Evolutionary conservation across 805 yeast species (phyloP).

Genomic region (Starmerella etchellsii): DNA sequence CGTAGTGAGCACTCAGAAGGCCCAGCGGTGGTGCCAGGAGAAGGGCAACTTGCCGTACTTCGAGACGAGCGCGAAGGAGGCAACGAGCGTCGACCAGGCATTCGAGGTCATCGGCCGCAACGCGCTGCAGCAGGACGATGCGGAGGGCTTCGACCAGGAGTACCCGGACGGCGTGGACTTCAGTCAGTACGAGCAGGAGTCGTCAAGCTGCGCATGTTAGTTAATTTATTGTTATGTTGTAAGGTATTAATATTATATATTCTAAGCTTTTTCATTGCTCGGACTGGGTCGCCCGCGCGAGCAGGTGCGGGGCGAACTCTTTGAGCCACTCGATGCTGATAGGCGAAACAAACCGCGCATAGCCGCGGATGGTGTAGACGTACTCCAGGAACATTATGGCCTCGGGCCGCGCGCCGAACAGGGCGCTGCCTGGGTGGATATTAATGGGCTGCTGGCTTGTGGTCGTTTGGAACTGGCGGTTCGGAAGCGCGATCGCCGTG

Average conservation of each 20-base stretch:
- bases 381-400: conserved; percentile 91
- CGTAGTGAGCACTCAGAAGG: conserved; percentile 48
- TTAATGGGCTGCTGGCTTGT: conserved; percentile 66
- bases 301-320: conserved; percentile 17
- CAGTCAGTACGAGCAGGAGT: conserved; percentile 66
- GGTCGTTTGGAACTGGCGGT: conserved; percentile 79
- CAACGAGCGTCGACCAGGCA: conserved; percentile 87
- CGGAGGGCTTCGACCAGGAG: conserved; percentile 82
- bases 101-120: conserved; percentile 91
- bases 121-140: conserved; percentile 90
- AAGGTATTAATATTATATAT: not conserved
- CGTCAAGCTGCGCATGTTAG: conserved; percentile 63
- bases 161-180: conserved; percentile 94
- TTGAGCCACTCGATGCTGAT: conserved; percentile 67
- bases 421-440: conserved; percentile 78
- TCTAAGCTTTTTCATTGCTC: not conserved
- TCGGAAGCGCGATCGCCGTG: conserved; percentile 91
- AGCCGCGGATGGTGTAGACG: conserved; percentile 84
- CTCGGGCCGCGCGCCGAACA: conserved; percentile 71
- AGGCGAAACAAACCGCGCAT: conserved; percentile 77
- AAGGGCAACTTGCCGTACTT: conserved; percentile 79
- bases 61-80: conserved; percentile 96
- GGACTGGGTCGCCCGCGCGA: conserved; percentile 10
- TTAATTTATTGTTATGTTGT: not conserved
- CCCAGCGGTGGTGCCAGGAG: conserved; percentile 47